These are phyloP conservation scores for Posidonia oceanica DNA, from an alignment of 116 monocot genomes.

Conservation along the genomic window DNA sequence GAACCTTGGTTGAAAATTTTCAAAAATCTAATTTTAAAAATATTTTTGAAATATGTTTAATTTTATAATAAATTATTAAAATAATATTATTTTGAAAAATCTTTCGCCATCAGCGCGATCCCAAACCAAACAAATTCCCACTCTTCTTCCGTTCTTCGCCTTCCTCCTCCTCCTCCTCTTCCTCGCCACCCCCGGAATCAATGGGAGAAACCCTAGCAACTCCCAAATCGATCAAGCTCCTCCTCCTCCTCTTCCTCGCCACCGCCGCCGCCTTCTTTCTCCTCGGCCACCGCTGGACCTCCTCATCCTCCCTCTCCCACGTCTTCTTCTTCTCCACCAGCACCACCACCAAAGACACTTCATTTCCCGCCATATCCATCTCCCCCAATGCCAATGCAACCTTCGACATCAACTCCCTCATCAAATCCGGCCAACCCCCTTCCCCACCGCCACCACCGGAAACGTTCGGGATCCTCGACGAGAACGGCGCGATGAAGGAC, in stretches of 20 bases:
- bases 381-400: conserved; percentile 18
- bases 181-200: neutral
- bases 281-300: conserved; percentile 59
- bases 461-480: conserved; percentile 66
- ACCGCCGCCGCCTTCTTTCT: conserved; percentile 52
- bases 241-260: conserved; percentile 24
- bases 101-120: no score
- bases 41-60: no score
- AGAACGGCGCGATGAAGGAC: conserved; percentile 56
- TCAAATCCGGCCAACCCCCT: conserved; percentile 6
- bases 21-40: no score
- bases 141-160: neutral
- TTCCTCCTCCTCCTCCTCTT: neutral
- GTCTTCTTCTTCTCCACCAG: conserved; percentile 19
- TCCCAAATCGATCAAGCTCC: conserved; percentile 15
- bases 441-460: conserved; percentile 24
- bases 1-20: no score
- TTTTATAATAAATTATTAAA: no score
- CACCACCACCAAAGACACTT: neutral
- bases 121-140: no score
- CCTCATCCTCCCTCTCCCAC: conserved; percentile 21
- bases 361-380: conserved; percentile 5
- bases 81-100: no score
- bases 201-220: neutral
- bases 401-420: conserved; percentile 21